Evolutionary conservation across 768 basidiomycete species (phyloP).

Genomic region (Tylopilus subfusipes): DNA sequence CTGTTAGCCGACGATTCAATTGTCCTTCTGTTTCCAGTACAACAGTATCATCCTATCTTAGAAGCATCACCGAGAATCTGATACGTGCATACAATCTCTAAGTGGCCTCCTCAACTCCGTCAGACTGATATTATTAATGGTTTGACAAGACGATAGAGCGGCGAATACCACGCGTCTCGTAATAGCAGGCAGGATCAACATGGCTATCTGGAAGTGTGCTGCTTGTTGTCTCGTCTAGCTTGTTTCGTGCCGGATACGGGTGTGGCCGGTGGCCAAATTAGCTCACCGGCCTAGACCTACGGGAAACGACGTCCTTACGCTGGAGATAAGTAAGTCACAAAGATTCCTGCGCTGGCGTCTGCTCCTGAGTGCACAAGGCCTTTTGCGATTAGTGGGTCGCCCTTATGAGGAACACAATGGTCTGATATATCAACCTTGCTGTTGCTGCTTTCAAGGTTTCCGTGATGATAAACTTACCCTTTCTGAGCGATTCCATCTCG

Average conservation of each 20-base stretch:
- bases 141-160: slow-evolving; percentile 3
- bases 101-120: not conserved
- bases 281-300: slow-evolving; percentile 2
- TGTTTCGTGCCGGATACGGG: not conserved
- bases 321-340: slow-evolving; percentile 14
- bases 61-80: slow-evolving; percentile 2
- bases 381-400: slow-evolving; percentile 26
- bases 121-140: not conserved
- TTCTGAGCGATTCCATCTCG: not conserved
- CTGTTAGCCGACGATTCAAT: not conserved
- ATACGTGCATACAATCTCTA: not conserved
- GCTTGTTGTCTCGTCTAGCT: not conserved
- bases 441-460: not conserved
- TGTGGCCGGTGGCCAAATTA: slow-evolving; percentile 21
- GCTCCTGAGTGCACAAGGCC: slow-evolving; percentile 8
- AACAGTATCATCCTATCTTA: slow-evolving; percentile 7
- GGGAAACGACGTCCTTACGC: not conserved
- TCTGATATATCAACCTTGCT: slow-evolving; percentile 1
- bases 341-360: slow-evolving; percentile 3
- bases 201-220: not conserved
- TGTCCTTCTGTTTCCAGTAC: not conserved
- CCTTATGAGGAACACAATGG: slow-evolving; percentile 3
- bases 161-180: slow-evolving; percentile 5
- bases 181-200: not conserved
- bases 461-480: not conserved